Evolutionary conservation across 257 asterid genomes (phyloP).

Genomic region (Mitragyna speciosa): DNA sequence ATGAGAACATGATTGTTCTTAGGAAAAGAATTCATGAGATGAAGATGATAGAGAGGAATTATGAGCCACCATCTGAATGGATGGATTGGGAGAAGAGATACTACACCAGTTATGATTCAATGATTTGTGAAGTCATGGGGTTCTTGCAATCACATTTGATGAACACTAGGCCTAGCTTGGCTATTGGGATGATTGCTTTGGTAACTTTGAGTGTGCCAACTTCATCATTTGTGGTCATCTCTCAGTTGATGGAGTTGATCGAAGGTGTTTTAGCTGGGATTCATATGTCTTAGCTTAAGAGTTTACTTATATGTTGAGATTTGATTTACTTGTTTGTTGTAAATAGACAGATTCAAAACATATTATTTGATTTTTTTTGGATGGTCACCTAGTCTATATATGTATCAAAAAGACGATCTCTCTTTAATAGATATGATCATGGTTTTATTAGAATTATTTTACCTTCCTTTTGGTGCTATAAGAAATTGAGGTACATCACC

Average conservation of each 20-base stretch:
- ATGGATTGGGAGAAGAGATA: slow-evolving; percentile 46
- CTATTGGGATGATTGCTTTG: slow-evolving; percentile 30
- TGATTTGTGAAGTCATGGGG: slow-evolving; percentile 39
- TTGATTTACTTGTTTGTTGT: not conserved
- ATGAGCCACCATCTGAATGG: slow-evolving; percentile 40
- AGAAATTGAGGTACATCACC: not conserved
- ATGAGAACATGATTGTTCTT: slow-evolving; percentile 33
- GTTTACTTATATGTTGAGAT: not conserved
- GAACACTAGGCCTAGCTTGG: slow-evolving; percentile 40
- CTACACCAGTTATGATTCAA: slow-evolving; percentile 17
- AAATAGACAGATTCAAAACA: not conserved
- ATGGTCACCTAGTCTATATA: not conserved
- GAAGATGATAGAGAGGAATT: slow-evolving; percentile 35
- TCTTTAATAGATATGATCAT: not conserved
- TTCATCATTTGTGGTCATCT: slow-evolving; percentile 19
- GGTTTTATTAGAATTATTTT: not conserved
- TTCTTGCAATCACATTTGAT: slow-evolving; percentile 29
- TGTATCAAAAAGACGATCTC: not conserved
- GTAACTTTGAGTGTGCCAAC: slow-evolving; percentile 29
- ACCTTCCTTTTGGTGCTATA: no score
- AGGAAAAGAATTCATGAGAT: slow-evolving; percentile 38
- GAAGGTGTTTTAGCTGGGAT: slow-evolving; percentile 17
- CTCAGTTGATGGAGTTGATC: slow-evolving; percentile 28
- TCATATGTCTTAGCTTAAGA: not conserved
- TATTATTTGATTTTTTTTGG: slow-evolving; percentile 1